Base-by-base conservation (phyloP, 148 eudicot genomes). In the Rhododendron vialii region DNA sequence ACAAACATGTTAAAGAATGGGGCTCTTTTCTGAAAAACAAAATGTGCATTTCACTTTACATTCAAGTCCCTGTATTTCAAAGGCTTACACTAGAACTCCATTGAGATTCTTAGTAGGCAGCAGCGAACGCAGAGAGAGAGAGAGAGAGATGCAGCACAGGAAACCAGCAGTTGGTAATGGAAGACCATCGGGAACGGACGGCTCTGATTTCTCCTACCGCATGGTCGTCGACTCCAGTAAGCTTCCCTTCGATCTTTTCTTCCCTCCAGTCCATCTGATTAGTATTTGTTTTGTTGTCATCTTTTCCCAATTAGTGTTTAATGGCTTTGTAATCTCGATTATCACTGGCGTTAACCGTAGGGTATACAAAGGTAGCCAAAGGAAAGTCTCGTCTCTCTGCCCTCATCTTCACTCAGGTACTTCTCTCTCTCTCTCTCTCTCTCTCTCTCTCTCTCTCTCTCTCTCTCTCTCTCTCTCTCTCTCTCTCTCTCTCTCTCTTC, bases 211-310 rank as follows among this genome's bases (percentile, higher is more conserved):
- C 87, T 95, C 99, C 33, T 96, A 90, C 78, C 95, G 98, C 71
- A 96, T 96, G 99, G 96, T 95, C 73, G 96, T 96, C 47, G 98
- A 96, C 84, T 92, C 93, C 53, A 92, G 96, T 93, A 91, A 81
- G 87, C 33, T 22, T 50, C 26, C 28, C 48, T 69, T 84, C 48
- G 8, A 9, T 82, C 26, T 45, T 78, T 26, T 22, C 28, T 77
- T 22, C 38, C 36, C 65, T 61, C 74, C 48, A 12, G 67, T 20
- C 17, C 48, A 55, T 22, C 36, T 1, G 20, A 28, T 45, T 77
- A 10, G 45, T 41, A 41, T n/a, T 20, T 43, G 61, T 18, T 55
- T 6, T 6, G 33, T 36, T 77, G 74, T 28, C 38, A 18, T 30
- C 51, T 82, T 75, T 22, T 2, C n/a, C 38, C 14, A 67, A 7